phyloP scores from a whole-genome alignment of 495 filamentous ascomycete genomes.

The Lophium mytilinum region DNA sequence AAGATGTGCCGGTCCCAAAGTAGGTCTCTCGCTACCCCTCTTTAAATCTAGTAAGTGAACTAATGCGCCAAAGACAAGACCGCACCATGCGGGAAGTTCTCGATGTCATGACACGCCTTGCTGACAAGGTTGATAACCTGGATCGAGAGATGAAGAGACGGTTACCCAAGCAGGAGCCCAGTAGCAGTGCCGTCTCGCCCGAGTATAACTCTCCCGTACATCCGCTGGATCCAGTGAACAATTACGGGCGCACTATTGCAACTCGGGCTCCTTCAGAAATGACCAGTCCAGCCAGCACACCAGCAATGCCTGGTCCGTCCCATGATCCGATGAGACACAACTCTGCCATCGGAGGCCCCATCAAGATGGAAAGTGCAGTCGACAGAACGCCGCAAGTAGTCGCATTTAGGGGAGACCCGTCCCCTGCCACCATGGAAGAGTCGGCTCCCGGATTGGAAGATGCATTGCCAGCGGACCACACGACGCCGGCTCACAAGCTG shows the following conservation, averaged over 20 bases:
- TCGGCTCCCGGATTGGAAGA: slow-evolving; percentile 38
- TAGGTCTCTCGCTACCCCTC: slow-evolving; percentile 32
- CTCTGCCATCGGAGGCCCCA: not conserved
- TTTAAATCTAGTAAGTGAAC: not conserved
- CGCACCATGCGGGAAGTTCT: slow-evolving; percentile 34
- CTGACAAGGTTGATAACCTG: slow-evolving; percentile 1
- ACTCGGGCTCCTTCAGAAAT: not conserved
- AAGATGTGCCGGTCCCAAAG: slow-evolving; percentile 61
- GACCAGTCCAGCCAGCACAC: not conserved
- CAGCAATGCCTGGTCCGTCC: not conserved
- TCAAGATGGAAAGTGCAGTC: not conserved
- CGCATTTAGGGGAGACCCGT: too few relatives aligned
- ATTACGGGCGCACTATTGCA: not conserved
- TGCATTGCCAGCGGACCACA: slow-evolving; percentile 70
- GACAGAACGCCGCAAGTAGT: too few relatives aligned
- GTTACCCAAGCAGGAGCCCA: slow-evolving; percentile 5
- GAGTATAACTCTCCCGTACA: not conserved
- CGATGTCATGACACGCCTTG: slow-evolving; percentile 16
- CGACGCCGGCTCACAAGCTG: slow-evolving; percentile 70
- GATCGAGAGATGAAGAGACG: slow-evolving; percentile 9
- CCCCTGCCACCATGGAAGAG: too few relatives aligned
- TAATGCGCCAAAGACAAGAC: slow-evolving; percentile 29
- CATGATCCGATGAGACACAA: not conserved
- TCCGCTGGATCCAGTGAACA: not conserved
- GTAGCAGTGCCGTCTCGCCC: not conserved